Evolutionary conservation across 2,329 filamentous ascomycete genomes (phyloP), one percentile per base, ranked within the genome.

Genomic region (Talaromyces sp.): DNA sequence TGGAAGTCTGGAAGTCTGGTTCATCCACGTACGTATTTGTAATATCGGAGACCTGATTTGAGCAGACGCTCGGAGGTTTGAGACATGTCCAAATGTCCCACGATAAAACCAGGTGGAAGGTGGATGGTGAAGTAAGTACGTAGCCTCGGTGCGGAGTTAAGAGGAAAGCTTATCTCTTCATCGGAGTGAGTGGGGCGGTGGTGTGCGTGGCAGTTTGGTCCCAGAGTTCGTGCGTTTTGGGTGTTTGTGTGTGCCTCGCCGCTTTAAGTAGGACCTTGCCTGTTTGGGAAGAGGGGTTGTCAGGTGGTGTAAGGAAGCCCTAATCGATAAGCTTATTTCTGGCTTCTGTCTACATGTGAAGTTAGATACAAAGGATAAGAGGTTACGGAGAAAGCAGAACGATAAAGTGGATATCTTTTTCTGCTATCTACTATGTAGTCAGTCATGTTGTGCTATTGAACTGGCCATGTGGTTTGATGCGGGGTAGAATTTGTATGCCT

Each of bases 61-160:
- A 49, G 45, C 11, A 5, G 10, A 27, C 22, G 22, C 45, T 17
- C 13, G 11, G 4, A 25, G 4, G 2, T 25, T 15, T 7, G 45
- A 15, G 45, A 27, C 22, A 3, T 49, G 49, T 34, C 29, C 8
- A 11, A 25, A 54, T 36, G 29, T n/a, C 29, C 51, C 51, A 56
- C n/a, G 29, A 36, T 36, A 36, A 34, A 22, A 2, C 2, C 15
- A 51, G 22, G 47, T 27, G 22, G 45, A 53, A 31, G 27, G 49
- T 31, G 15, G 25, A 53, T 1, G 51, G 49, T 53, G 49, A 17
- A 54, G 51, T 34, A 36, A 15, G 10, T 1, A 45, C 4, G 7
- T 25, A 29, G 22, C 22, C 51, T 54, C n/a, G 51, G 49, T 34
- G 49, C 51, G 51, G 51, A 54, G 11, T 54, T 54, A 36, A 56